Evolutionary conservation across 2,329 filamentous ascomycete species (phyloP), one percentile per base, ranked within the genome.

Genomic region (Colletotrichum destructivum): DNA sequence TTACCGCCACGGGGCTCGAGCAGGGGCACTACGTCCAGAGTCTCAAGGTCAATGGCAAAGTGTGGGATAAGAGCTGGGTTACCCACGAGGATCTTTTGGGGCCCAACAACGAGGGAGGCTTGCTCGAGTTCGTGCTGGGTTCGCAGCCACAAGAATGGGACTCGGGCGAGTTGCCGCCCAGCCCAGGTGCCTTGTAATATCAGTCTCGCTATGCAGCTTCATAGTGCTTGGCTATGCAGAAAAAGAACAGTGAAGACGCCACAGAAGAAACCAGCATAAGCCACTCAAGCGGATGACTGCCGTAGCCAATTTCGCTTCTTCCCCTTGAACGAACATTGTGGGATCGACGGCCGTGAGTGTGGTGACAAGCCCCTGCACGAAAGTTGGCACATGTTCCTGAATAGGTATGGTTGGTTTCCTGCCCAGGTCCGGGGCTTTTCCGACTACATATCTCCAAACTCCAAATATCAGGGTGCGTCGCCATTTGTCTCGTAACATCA

Each of bases 11-110:
- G 7, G 84, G 85, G 0, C 75, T 88, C 15, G 82, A 81, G 3
- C 77, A 84, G 3, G 84, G 84, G 2, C 85, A 83, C 52, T 90
- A 86, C 71, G 84, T 91, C 6, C 87, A 89, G 75, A 82, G 82
- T 2, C 79, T 90, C 1, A 85, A 79, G 66, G 84, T 90, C 47
- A 89, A 90, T 69, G 88, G 86, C 0, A 69, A 86, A 64, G 2
- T 67, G 0, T 89, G 88, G 88, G 75, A 80, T 0, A 85, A 83
- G 79, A 90, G 87, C 65, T 90, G 88, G 88, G 82, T 90, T 21
- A 82, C 84, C 66, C 87, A 90, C 76, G 82, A 84, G 1, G 86
- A 90, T 75, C 73, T 85, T 5, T 79, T 85, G 77, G 79, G 68
- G 65, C 54, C 18, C 78, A 76, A 60, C 72, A 75, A 79, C 0